Percentiles rank a stretch among this genome's conserved stretches.
phyloP scores from a whole-genome alignment of 176 grass and related monocot species.

The Paspalum notatum region DNA sequence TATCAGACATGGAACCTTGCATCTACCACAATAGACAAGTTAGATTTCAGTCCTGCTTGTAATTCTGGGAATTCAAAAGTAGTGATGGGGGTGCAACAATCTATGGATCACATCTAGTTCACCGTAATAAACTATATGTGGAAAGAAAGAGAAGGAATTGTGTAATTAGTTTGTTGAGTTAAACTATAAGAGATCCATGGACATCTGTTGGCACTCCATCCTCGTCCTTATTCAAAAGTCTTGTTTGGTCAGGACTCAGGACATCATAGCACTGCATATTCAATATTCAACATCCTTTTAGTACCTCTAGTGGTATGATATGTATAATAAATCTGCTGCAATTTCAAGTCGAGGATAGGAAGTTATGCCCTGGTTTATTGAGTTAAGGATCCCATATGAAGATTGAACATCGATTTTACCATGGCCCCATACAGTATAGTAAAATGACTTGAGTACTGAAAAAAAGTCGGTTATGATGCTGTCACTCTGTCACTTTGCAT shows the following conservation, averaged over 20 bases:
- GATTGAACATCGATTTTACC: neutral
- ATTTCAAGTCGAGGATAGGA: neutral
- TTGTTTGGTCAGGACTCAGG: conserved; percentile 13
- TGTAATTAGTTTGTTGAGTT: too few relatives aligned
- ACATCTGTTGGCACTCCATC: too few relatives aligned
- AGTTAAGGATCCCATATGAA: conserved; percentile 10
- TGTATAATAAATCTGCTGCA: neutral
- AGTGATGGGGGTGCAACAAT: too few relatives aligned
- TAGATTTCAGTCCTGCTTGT: conserved; percentile 32
- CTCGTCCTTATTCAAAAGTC: conserved; percentile 4
- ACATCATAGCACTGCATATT: conserved; percentile 15
- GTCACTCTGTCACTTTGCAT: neutral
- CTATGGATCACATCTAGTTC: too few relatives aligned
- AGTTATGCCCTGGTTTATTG: conserved; percentile 2
- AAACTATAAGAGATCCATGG: too few relatives aligned
- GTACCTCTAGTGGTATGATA: neutral
- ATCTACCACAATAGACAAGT: neutral
- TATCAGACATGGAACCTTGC: conserved; percentile 13
- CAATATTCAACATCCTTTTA: neutral
- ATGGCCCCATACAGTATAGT: neutral
- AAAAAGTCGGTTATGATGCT: neutral
- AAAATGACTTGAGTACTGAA: neutral
- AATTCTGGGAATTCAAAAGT: conserved; percentile 24
- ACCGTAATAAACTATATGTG: too few relatives aligned
- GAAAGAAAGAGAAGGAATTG: too few relatives aligned